Conservation (phyloP, 192 early-diverging fungal genomes). For the Chytriomyces sp. region DNA sequence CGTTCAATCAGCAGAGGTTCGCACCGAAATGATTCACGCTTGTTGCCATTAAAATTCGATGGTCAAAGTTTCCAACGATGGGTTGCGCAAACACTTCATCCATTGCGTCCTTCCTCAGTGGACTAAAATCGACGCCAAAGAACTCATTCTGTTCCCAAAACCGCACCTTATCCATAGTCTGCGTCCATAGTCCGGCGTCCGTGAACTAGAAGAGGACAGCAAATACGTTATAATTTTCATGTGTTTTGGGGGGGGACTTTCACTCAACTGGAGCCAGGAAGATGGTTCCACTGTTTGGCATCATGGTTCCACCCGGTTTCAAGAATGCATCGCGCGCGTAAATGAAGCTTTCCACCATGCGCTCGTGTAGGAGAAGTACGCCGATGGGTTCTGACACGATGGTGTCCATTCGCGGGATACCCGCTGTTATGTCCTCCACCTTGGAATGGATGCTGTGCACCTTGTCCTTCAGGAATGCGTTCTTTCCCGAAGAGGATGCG, state of each 20-base stretch:
- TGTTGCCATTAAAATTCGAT: constrained; percentile 70
- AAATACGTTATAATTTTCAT: not conserved
- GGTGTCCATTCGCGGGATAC: constrained; percentile 87
- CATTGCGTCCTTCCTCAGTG: constrained; percentile 79
- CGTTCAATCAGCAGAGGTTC: constrained; percentile 4
- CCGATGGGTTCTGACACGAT: constrained; percentile 98
- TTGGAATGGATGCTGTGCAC: constrained; percentile 86
- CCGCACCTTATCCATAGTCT: constrained; percentile 88
- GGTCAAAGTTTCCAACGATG: constrained; percentile 94
- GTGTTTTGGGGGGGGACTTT: no score
- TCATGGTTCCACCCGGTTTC: constrained; percentile 89
- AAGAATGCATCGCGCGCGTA: constrained; percentile 87
- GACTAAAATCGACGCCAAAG: constrained; percentile 89
- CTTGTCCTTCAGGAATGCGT: constrained; percentile 73
- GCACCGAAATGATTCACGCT: constrained; percentile 56
- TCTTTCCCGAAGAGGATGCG: constrained; percentile 49
- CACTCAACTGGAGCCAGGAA: constrained; percentile 73
- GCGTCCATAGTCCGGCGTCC: constrained; percentile 76
- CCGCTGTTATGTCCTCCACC: constrained; percentile 74
- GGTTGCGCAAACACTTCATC: constrained; percentile 90
- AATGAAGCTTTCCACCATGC: constrained; percentile 91
- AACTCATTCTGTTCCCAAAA: constrained; percentile 83
- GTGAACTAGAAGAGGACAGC: constrained; percentile 37
- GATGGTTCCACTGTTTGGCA: constrained; percentile 89
- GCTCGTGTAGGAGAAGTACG: constrained; percentile 94